phyloP scores from a whole-genome alignment of 1,139 yeast species.

The Candida labiduridarum region DNA sequence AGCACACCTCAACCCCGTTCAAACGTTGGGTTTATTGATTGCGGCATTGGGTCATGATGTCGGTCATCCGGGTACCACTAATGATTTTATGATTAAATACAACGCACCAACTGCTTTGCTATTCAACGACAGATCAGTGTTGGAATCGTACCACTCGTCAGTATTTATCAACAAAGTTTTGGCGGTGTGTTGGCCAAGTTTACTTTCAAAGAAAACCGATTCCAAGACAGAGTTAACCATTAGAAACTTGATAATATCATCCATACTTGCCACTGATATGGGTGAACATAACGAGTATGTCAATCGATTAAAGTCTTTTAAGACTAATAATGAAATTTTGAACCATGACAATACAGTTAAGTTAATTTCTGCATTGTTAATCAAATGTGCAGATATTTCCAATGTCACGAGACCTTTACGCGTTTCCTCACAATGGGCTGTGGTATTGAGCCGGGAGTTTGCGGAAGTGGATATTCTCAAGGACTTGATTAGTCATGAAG shows the following conservation, averaged over 20 bases:
- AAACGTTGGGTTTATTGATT: slow-evolving; percentile 61
- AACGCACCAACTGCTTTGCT: slow-evolving; percentile 67
- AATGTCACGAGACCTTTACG: slow-evolving; percentile 82
- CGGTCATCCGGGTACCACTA: slow-evolving; percentile 95
- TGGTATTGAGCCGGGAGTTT: slow-evolving; percentile 74
- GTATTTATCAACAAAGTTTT: slow-evolving; percentile 64
- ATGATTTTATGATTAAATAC: slow-evolving; percentile 64
- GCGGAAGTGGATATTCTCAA: slow-evolving; percentile 66
- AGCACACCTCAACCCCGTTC: slow-evolving; percentile 42
- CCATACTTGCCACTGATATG: slow-evolving; percentile 92
- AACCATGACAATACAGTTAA: slow-evolving; percentile 34
- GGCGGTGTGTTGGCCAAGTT: slow-evolving; percentile 63
- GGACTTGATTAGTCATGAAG: slow-evolving; percentile 34
- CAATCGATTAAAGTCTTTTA: slow-evolving; percentile 40
- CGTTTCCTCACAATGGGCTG: slow-evolving; percentile 86
- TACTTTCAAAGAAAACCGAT: slow-evolving; percentile 27
- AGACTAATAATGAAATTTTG: slow-evolving; percentile 16
- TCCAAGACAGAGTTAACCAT: slow-evolving; percentile 21
- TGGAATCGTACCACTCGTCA: slow-evolving; percentile 84
- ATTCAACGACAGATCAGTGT: slow-evolving; percentile 67
- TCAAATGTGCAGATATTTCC: slow-evolving; percentile 93
- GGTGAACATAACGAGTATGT: slow-evolving; percentile 83
- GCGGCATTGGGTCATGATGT: slow-evolving; percentile 95
- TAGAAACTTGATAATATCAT: slow-evolving; percentile 39
- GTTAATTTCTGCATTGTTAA: slow-evolving; percentile 65